Conservation (phyloP, 2,329 filamentous ascomycete species). For the Arthrobotrys iridis region DNA sequence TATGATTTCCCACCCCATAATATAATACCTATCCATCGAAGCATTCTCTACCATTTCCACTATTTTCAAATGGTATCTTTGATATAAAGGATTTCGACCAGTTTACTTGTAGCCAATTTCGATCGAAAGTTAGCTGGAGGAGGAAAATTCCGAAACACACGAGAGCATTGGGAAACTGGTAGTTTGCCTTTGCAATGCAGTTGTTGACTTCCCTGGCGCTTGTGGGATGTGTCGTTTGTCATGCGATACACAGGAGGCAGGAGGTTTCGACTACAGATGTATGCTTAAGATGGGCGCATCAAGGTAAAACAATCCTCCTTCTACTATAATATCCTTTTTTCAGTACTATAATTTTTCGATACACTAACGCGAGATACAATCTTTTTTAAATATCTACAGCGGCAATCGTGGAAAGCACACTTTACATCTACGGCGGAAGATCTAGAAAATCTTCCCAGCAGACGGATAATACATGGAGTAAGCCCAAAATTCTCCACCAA, state of each 20-base stretch:
- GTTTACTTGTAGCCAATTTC: no score
- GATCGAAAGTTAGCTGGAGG: not conserved
- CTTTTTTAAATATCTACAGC: slow-evolving; percentile 61
- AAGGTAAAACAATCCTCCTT: slow-evolving; percentile 16
- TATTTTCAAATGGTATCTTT: not conserved
- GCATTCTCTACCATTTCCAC: not conserved
- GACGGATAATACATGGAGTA: slow-evolving; percentile 75
- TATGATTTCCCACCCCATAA: no score
- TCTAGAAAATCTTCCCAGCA: slow-evolving; percentile 70
- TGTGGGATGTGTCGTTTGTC: slow-evolving; percentile 3
- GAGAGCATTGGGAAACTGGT: not conserved
- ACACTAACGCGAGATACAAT: not conserved
- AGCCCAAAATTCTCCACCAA: slow-evolving; percentile 56
- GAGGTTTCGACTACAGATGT: slow-evolving; percentile 56
- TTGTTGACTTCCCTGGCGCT: slow-evolving; percentile 22
- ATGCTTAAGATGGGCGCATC: slow-evolving; percentile 46
- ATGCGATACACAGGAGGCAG: slow-evolving; percentile 23
- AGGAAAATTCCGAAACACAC: no score
- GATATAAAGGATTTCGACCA: not conserved
- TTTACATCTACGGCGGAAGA: slow-evolving; percentile 80
- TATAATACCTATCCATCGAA: no score
- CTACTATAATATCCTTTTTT: no score
- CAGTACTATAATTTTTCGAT: not conserved
- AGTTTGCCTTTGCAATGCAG: slow-evolving; percentile 18
- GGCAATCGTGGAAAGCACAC: slow-evolving; percentile 76